phyloP scores from a whole-genome alignment of 495 filamentous ascomycete genomes.

The Penicillium salamii region DNA sequence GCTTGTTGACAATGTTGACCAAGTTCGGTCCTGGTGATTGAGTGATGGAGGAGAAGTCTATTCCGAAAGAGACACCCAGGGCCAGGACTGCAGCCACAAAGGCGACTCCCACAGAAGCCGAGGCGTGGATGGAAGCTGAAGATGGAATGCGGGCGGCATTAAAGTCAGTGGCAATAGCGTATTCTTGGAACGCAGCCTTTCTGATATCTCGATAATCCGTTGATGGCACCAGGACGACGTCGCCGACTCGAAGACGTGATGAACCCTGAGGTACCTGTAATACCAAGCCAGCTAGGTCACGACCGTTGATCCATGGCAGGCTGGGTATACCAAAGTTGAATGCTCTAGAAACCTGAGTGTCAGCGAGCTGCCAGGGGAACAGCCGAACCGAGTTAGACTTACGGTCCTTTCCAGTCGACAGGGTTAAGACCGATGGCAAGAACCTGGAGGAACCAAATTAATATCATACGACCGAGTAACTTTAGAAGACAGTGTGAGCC shows the following conservation, averaged over 20 bases:
- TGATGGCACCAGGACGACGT: conserved; percentile 60
- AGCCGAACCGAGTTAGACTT: conserved; percentile 18
- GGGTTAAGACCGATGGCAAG: conserved; percentile 65
- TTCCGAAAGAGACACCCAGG: conserved; percentile 59
- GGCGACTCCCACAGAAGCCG: conserved; percentile 61
- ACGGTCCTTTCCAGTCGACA: conserved; percentile 73
- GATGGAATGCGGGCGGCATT: conserved; percentile 60
- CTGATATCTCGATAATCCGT: conserved; percentile 70
- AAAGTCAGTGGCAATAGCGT: conserved; percentile 58
- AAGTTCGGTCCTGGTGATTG: conserved; percentile 52
- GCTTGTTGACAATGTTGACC: conserved; percentile 34
- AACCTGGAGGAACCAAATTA: conserved; percentile 25
- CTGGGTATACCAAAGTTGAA: conserved; percentile 64
- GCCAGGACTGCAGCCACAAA: conserved; percentile 59
- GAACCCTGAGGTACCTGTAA: conserved; percentile 40
- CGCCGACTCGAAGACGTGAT: conserved; percentile 50
- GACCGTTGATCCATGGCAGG: conserved; percentile 64
- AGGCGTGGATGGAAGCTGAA: conserved; percentile 43
- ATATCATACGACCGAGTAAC: background rate
- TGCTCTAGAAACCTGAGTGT: conserved; percentile 32
- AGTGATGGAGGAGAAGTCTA: conserved; percentile 48
- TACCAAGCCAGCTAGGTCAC: conserved; percentile 60
- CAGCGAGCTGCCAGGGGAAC: background rate
- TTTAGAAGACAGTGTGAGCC: background rate
- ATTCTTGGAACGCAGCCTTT: conserved; percentile 68